Evolutionary conservation across 2,329 filamentous ascomycete genomes (phyloP), one percentile per base, ranked within the genome.

Genomic region (Xylaria sp.): DNA sequence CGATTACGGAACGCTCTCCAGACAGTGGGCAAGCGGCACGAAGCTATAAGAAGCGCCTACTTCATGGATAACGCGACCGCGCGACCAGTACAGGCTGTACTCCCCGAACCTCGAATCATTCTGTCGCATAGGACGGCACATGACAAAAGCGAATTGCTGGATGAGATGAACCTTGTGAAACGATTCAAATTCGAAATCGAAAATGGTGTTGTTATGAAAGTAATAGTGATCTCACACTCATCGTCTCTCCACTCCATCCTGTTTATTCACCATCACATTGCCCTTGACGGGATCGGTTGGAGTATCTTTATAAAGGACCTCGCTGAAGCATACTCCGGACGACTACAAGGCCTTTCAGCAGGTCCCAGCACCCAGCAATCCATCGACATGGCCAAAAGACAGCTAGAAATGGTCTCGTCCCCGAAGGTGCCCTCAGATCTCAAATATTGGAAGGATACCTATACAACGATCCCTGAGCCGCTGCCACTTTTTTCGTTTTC

Each of bases 181-280:
- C 20, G 18, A 3, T 44, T 39, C 48, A 51, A 23, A 10, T 64
- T 68, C n/a, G 60, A 64, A 1, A 68, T 68, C 2, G 66, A 64
- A 25, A 37, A 51, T 12, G 66, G 60, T 1, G 13, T 15, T 2
- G 8, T 23, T 9, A 52, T 68, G 37, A 66, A 48, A 44, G 34
- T 69, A 0, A 28, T 15, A 7, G 18, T 69, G 1, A 4, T 64
- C 1, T 37, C 66, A 1, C 59, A 48, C 4, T 46, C 34, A 1
- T 13, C 60, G 5, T 3, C 3, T 15, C 8, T 25, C 1, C 66
- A 68, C 18, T 39, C 18, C 7, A 25, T 68, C 3, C 3, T 64
- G 9, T 60, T 68, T 15, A 15, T 13, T 8, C 66, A 68, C 25
- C 66, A 68, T 39, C 66, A 68, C 20, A 68, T 68, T 20, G 55